These are phyloP conservation scores for Solanum sparsipilum DNA, from an alignment of 257 asterid species.

Conservation along the genomic window DNA sequence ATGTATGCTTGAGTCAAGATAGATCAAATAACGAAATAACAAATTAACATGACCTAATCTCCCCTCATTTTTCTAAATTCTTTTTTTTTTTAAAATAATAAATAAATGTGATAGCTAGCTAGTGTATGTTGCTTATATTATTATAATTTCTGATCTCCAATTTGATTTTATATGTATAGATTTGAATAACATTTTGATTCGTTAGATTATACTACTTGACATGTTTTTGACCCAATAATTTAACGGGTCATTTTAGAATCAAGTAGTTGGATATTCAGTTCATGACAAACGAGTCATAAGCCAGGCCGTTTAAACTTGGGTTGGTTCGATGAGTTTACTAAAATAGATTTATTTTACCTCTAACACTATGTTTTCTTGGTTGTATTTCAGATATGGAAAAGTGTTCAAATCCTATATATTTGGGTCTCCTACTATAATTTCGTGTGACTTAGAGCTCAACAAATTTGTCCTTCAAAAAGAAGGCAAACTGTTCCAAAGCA, in stretches of 20 bases:
- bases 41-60: neutral
- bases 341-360: neutral
- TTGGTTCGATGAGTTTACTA: neutral
- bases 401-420: conserved; percentile 61
- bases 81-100: neutral
- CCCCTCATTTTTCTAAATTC: neutral
- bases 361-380: neutral
- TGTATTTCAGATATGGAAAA: conserved; percentile 38
- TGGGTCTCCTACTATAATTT: conserved; percentile 59
- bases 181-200: neutral
- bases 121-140: neutral
- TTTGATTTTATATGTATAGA: neutral
- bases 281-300: neutral
- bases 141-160: neutral
- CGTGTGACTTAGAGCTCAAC: conserved; percentile 55
- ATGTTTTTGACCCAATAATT: neutral
- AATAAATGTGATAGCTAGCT: neutral
- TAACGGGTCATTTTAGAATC: neutral
- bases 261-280: neutral
- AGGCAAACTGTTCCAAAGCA: conserved; percentile 37
- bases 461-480: conserved; percentile 61
- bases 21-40: neutral
- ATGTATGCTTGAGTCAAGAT: neutral
- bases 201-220: neutral
- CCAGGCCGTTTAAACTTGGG: neutral